Base-by-base conservation (phyloP, 352 stramenopile species). In the Pythium brachiatum region DNA sequence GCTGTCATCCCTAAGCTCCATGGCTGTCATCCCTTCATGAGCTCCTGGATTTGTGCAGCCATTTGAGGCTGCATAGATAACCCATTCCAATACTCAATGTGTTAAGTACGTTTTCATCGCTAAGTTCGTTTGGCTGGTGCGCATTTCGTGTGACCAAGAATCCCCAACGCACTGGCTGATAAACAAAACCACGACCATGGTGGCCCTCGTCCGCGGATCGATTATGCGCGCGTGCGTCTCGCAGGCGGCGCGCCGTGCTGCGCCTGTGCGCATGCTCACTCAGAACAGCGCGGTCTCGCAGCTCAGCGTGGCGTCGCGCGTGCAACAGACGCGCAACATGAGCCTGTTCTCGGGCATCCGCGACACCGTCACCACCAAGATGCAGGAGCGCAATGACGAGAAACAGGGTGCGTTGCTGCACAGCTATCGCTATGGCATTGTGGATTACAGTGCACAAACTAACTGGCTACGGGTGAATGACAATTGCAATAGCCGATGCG, bases 361-460 rank as follows among this genome's bases (percentile, higher is more conserved):
- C 41, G 81, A 94, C 58, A 76, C 79, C 8, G 76, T 95, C 31
- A 81, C 78, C 50, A 65, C 72, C 63, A 93, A 92, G 70, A 69
- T 95, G 60, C 79, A 93, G 70, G 75, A 92, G 70, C 82, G 84
- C 71, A 94, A 90, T 66, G 71, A 89, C 44, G 73, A 69, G 51
- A 95, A 95, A 66, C 79, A 90, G 53, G 74, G 84, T 93, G 53
- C 25, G 66, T 53, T 25, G 38, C 15, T 23, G 41, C 23, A 48
- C 1, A 16, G 15, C 18, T 4, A 23, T 44, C 16, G 16, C 6
- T 23, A 16, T 44, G 16, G n/a, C n/a, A n/a, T n/a, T n/a, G n/a
- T n/a, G n/a, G n/a, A n/a, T n/a, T n/a, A n/a, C n/a, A n/a, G n/a
- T n/a, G n/a, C n/a, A n/a, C n/a, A n/a, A n/a, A n/a, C 29, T 34